A percentile compares a stretch with the other conserved stretches of the same genome.
phyloP scores from a whole-genome alignment of 2,329 filamentous ascomycete genomes.

The Meredithiella fracta region DNA sequence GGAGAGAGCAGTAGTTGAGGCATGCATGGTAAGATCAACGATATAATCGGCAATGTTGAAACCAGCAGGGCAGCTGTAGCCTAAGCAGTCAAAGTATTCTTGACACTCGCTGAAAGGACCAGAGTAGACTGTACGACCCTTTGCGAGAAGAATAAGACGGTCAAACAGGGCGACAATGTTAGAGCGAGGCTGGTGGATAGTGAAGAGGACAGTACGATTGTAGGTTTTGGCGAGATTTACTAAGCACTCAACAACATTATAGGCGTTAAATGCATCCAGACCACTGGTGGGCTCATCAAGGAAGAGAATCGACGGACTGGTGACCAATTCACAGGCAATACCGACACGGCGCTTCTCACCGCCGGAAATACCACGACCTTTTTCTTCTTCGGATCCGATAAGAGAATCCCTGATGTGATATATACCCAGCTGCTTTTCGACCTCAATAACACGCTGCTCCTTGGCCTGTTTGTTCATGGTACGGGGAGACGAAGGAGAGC shows the following conservation, averaged over 20 bases:
- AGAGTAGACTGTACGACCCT: slow-evolving; percentile 82
- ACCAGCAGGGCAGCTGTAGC: slow-evolving; percentile 82
- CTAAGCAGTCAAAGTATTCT: slow-evolving; percentile 77
- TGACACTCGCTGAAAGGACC: slow-evolving; percentile 82
- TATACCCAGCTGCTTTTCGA: slow-evolving; percentile 91
- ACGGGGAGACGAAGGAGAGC: slow-evolving; percentile 76
- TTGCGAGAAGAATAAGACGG: slow-evolving; percentile 75
- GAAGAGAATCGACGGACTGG: slow-evolving; percentile 91
- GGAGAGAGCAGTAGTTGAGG: slow-evolving; percentile 38
- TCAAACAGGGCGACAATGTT: slow-evolving; percentile 98
- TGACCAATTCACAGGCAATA: slow-evolving; percentile 94
- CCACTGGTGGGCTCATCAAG: slow-evolving; percentile 94
- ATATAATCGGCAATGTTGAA: slow-evolving; percentile 99
- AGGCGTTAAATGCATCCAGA: slow-evolving; percentile 90
- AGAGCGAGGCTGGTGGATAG: slow-evolving; percentile 92
- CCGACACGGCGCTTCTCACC: slow-evolving; percentile 92
- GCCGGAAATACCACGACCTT: slow-evolving; percentile 85
- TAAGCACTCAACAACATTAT: slow-evolving; percentile 92
- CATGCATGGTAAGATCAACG: slow-evolving; percentile 95
- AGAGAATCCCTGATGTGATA: slow-evolving; percentile 85
- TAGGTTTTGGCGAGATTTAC: slow-evolving; percentile 91
- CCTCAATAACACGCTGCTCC: slow-evolving; percentile 77
- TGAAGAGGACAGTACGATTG: slow-evolving; percentile 93
- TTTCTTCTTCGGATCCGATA: slow-evolving; percentile 90
- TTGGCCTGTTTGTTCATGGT: slow-evolving; percentile 83